These are phyloP conservation scores for Davidsoniella virescens DNA, from an alignment of 2,329 filamentous ascomycete genomes.

Conservation along the genomic window DNA sequence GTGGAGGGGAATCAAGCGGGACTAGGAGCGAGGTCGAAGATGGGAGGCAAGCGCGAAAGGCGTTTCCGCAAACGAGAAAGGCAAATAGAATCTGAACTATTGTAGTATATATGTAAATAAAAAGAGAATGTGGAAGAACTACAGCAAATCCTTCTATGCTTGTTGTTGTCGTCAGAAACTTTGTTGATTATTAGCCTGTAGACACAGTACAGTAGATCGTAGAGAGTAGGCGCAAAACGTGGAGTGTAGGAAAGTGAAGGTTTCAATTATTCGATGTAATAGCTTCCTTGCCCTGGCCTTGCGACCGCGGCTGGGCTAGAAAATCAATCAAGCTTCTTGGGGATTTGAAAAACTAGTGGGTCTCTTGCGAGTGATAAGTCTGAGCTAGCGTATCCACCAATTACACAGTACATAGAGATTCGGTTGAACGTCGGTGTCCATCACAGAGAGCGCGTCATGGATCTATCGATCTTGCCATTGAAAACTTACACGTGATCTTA, in stretches of 20 bases:
- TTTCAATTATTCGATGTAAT: background rate
- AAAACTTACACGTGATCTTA: background rate
- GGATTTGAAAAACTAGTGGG: background rate
- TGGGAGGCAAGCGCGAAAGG: no score
- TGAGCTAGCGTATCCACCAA: background rate
- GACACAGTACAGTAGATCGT: no score
- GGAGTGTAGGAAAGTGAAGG: background rate
- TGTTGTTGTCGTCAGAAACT: no score
- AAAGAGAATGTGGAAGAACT: background rate
- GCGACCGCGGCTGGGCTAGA: slow-evolving; percentile 5
- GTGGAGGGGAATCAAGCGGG: no score
- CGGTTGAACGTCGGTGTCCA: slow-evolving; percentile 7
- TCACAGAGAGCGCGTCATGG: slow-evolving; percentile 2
- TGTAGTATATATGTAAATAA: background rate
- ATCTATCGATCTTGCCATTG: background rate
- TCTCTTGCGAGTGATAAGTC: background rate
- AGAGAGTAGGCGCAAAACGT: no score
- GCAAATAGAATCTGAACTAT: no score
- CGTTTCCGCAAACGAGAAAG: no score
- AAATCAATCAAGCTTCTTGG: background rate
- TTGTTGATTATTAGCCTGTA: no score
- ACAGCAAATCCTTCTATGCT: no score
- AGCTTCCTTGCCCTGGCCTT: slow-evolving; percentile 5
- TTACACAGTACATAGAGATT: background rate
- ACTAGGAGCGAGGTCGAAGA: no score